A percentile compares a stretch with the other conserved stretches of the same genome.
Evolutionary conservation across 768 basidiomycete genomes (phyloP).

Genomic region (Boletus rex-veris): DNA sequence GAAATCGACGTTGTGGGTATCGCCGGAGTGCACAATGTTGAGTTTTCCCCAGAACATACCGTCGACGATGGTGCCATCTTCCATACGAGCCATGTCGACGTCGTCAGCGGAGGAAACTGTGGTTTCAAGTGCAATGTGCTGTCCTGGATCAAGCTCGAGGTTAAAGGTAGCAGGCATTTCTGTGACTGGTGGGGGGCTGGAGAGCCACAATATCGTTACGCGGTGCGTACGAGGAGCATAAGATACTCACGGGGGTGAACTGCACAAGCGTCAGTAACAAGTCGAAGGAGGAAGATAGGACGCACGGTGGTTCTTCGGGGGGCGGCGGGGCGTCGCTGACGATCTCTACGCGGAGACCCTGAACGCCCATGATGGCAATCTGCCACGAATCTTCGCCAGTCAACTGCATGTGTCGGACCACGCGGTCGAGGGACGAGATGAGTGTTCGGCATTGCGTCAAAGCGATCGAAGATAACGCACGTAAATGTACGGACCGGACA

Average conservation of each 20-base stretch:
- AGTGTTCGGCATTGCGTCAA: slow-evolving; percentile 6
- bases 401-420: slow-evolving; percentile 44
- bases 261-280: slow-evolving; percentile 21
- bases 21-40: slow-evolving; percentile 73
- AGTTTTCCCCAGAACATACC: slow-evolving; percentile 89
- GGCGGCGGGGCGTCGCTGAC: slow-evolving; percentile 83
- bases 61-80: slow-evolving; percentile 82
- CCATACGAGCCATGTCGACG: slow-evolving; percentile 88
- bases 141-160: slow-evolving; percentile 75
- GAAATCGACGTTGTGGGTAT: slow-evolving; percentile 79
- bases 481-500: slow-evolving; percentile 81
- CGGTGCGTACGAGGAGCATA: slow-evolving; percentile 11
- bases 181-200: slow-evolving; percentile 63
- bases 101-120: slow-evolving; percentile 75
- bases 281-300: neutral
- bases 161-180: slow-evolving; percentile 88
- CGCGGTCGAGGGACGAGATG: slow-evolving; percentile 18
- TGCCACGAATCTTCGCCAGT: slow-evolving; percentile 86
- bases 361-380: slow-evolving; percentile 80
- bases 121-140: slow-evolving; percentile 76
- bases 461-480: slow-evolving; percentile 40
- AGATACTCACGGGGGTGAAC: slow-evolving; percentile 48
- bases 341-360: slow-evolving; percentile 82
- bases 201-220: slow-evolving; percentile 1
- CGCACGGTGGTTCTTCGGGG: slow-evolving; percentile 77